Conservation (phyloP, 108 stramenopile species). For the Cylindrotheca fusiformis region DNA sequence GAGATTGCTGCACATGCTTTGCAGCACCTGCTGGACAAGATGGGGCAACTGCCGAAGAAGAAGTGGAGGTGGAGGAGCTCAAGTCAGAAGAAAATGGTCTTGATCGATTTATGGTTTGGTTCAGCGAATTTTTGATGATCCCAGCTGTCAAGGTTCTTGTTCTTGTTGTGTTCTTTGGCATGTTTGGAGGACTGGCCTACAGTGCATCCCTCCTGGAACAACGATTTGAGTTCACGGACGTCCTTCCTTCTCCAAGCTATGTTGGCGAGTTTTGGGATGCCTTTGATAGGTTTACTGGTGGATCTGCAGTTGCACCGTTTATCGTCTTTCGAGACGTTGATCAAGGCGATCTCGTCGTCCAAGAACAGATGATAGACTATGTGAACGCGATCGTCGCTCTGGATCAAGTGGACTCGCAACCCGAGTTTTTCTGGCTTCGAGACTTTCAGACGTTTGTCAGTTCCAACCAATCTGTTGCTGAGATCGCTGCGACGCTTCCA, state of each 20-base stretch:
- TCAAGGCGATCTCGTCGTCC: slow-evolving; percentile 13
- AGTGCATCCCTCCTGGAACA: slow-evolving; percentile 17
- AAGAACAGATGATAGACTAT: slow-evolving; percentile 21
- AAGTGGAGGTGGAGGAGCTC: no score
- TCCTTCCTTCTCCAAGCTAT: slow-evolving; percentile 13
- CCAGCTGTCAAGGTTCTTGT: slow-evolving; percentile 23
- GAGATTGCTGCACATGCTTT: slow-evolving; percentile 35
- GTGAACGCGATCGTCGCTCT: slow-evolving; percentile 23
- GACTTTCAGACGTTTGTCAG: slow-evolving; percentile 23
- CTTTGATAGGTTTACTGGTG: slow-evolving; percentile 9
- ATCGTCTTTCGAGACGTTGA: slow-evolving; percentile 30
- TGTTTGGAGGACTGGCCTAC: slow-evolving; percentile 22
- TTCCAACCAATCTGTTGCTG: background rate
- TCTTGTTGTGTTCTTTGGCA: slow-evolving; percentile 12
- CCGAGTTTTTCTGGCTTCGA: slow-evolving; percentile 25
- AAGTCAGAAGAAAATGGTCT: background rate
- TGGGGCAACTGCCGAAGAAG: slow-evolving; percentile 1
- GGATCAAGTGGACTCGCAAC: slow-evolving; percentile 8
- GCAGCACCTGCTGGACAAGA: slow-evolving; percentile 2
- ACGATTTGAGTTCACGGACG: slow-evolving; percentile 17
- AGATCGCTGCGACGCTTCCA: background rate
- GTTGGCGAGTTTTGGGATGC: background rate
- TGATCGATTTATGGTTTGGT: slow-evolving; percentile 25
- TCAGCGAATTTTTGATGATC: slow-evolving; percentile 11
- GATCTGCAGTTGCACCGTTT: slow-evolving; percentile 4